These are phyloP conservation scores for Beauveria australis DNA, from an alignment of 2,329 filamentous ascomycete species.

Conservation along the genomic window DNA sequence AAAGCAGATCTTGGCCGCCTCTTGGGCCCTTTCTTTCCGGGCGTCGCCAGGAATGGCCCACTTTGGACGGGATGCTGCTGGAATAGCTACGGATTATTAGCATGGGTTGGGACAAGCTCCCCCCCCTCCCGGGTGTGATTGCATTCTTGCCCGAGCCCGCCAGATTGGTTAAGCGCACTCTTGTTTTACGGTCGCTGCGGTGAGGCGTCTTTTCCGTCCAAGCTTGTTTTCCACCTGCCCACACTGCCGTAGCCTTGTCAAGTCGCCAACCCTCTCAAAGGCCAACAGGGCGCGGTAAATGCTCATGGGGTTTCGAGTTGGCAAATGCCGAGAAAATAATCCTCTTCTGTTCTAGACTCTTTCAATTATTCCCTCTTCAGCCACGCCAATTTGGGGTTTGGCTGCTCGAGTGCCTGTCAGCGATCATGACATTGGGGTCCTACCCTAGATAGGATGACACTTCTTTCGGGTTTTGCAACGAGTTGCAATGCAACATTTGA, in stretches of 20 bases:
- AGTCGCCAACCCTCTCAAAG: not conserved
- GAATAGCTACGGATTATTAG: not conserved
- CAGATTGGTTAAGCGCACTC: conserved; percentile 2
- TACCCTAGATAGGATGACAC: not conserved
- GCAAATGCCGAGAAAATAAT: not conserved
- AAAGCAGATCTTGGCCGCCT: not conserved
- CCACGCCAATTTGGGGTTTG: not conserved
- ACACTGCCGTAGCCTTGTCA: not conserved
- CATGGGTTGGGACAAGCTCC: not conserved
- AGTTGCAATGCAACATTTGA: no score
- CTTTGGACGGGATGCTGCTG: conserved; percentile 6
- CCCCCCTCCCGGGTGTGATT: not conserved
- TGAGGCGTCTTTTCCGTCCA: conserved; percentile 8
- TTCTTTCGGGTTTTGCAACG: no score
- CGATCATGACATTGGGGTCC: not conserved
- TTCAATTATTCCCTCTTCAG: not conserved
- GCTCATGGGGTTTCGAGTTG: no score
- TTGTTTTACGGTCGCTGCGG: conserved; percentile 1
- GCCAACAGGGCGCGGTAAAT: not conserved
- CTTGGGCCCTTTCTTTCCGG: not conserved
- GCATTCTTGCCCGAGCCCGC: conserved; percentile 3
- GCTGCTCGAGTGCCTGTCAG: not conserved
- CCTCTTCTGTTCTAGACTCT: not conserved
- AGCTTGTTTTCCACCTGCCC: not conserved
- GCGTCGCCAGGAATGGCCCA: conserved; percentile 2